Base-by-base conservation (phyloP, 768 basidiomycete genomes). In the Suillus brevipes region DNA sequence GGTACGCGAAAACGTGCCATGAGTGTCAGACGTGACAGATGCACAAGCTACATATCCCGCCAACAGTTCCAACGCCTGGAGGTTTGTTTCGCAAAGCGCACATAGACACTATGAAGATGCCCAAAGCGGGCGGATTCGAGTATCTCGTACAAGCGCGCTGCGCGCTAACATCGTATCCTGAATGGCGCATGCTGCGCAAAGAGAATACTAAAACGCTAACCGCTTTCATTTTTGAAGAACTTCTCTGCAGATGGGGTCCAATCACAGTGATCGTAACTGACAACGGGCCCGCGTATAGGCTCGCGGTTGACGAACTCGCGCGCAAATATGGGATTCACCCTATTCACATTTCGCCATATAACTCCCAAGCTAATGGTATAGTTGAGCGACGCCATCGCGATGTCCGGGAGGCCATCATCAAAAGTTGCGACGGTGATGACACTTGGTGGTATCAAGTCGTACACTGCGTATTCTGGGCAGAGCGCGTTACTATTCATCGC, bases 371-470 rank as follows among this genome's bases (percentile, higher is more conserved):
- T 1, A 43, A 43, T 3, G 13, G 62, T 0, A 12, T 66, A 4
- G 20, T 68, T 0, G 45, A 68, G 20, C 2, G 45, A 0, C 28
- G 14, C 4, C 66, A 67, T 10, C 59, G 40, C 31, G 7, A 64
- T 62, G 61, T 67, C 53, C 10, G 7, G 43, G 64, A 67, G 49
- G 60, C 55, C 47, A 61, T 67, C 34, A 40, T 65, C 9, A 63
- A 67, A 60, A 65, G 57, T 31, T 53, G 18, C 3, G 9, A n/a
- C 0, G 20, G 43, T 3, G 20, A 45, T 4, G 20, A 45, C 28
- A 28, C 28, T 2, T 3, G 28, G 2, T 28, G 28, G 28, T 28
- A 28, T 3, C 28, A 28, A 3, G 28, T 28, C 3, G 28, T 0
- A 2, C 43, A n/a, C 1, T 3, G 7, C 0, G 43, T 20, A 4